Evolutionary conservation across 2,329 filamentous ascomycete species (phyloP).

Genomic region (Graphilbum ipis-grandicollis): DNA sequence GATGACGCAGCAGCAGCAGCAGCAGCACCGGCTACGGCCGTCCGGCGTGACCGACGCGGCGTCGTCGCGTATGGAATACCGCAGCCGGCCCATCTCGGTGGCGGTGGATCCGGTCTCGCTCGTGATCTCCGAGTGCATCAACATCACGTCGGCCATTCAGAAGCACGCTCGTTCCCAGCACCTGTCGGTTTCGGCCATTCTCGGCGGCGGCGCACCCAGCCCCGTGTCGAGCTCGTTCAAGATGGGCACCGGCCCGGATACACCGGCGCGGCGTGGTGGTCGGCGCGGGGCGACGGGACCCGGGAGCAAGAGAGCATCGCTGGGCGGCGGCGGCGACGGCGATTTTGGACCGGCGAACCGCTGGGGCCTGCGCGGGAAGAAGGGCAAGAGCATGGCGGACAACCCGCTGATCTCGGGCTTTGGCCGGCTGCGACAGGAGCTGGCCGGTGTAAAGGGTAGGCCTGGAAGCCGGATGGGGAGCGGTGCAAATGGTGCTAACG

Average conservation of each 20-base stretch:
- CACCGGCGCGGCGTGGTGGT: constrained; percentile 2
- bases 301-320: not conserved
- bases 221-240: constrained; percentile 21
- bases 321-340: constrained; percentile 34
- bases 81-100: constrained; percentile 51
- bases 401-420: constrained; percentile 94
- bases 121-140: constrained; percentile 97
- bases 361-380: constrained; percentile 89
- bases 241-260: constrained; percentile 2
- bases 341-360: constrained; percentile 51
- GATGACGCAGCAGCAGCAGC: not conserved
- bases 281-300: not conserved
- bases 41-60: constrained; percentile 1
- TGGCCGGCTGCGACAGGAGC: constrained; percentile 70
- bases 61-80: constrained; percentile 35
- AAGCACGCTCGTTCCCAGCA: constrained; percentile 94
- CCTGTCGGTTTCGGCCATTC: constrained; percentile 86
- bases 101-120: constrained; percentile 82
- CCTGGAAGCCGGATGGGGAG: no score
- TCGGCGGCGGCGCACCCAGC: constrained; percentile 53
- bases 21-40: not conserved
- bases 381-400: constrained; percentile 92
- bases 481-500: no score
- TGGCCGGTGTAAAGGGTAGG: constrained; percentile 70
- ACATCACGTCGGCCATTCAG: constrained; percentile 93